These are phyloP conservation scores for Penicillium brasilianum DNA, from an alignment of 2,329 filamentous ascomycete species.

Conservation along the genomic window DNA sequence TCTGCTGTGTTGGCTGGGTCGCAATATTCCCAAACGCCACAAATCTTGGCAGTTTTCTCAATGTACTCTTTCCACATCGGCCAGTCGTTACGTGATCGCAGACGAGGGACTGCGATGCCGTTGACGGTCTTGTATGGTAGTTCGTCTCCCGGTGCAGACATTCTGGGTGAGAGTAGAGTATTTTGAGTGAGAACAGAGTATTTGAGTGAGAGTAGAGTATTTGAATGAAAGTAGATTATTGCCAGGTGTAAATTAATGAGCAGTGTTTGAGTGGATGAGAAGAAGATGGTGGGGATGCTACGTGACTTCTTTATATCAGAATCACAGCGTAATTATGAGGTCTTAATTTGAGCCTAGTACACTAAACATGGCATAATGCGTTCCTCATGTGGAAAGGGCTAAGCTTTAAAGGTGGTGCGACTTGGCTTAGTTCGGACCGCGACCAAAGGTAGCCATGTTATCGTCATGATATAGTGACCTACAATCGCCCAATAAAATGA, in stretches of 20 bases:
- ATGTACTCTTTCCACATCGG: not conserved
- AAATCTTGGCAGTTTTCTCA: not conserved
- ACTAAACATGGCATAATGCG: not conserved
- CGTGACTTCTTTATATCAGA: not conserved
- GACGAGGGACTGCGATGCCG: not conserved
- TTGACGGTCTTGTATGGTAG: not conserved
- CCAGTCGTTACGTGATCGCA: not conserved
- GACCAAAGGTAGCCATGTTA: no score
- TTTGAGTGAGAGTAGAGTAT: not conserved
- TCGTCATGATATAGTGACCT: not conserved
- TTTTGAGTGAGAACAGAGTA: not conserved
- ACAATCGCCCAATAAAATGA: no score
- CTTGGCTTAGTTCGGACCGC: not conserved
- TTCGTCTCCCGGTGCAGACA: not conserved
- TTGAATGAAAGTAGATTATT: not conserved
- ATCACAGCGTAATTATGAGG: not conserved
- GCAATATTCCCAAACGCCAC: slow-evolving; percentile 3
- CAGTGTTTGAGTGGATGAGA: not conserved
- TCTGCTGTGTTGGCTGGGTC: not conserved
- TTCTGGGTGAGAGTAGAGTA: not conserved
- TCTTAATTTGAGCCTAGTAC: not conserved
- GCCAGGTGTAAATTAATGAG: not conserved
- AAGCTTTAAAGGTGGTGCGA: not conserved
- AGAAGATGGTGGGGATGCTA: not conserved
- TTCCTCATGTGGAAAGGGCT: not conserved